A percentile compares a stretch with the other conserved stretches of the same genome.
phyloP scores from a whole-genome alignment of 2,329 filamentous ascomycete genomes.

The Colletotrichum lupini region DNA sequence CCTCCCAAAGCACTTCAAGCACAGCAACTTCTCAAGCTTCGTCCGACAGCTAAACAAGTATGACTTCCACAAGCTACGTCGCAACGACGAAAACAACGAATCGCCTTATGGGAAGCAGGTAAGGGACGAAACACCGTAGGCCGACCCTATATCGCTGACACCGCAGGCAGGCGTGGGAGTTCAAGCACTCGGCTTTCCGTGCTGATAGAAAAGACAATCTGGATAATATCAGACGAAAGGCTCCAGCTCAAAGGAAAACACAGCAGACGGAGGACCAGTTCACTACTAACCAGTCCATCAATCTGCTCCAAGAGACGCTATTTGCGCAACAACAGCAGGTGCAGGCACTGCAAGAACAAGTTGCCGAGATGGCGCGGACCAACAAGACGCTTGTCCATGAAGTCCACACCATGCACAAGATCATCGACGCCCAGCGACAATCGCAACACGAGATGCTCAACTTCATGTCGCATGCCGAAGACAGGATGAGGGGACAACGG shows the following conservation, averaged over 20 bases:
- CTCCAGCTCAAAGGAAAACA: constrained; percentile 86
- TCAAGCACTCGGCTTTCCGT: constrained; percentile 96
- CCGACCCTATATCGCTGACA: constrained; percentile 6
- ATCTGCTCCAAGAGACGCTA: constrained; percentile 87
- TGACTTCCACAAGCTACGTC: constrained; percentile 97
- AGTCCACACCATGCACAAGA: constrained; percentile 69
- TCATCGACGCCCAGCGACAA: constrained; percentile 68
- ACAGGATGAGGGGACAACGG: constrained; percentile 55
- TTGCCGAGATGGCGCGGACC: constrained; percentile 77
- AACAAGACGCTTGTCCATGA: constrained; percentile 73
- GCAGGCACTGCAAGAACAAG: constrained; percentile 86
- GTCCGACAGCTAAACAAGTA: constrained; percentile 97
- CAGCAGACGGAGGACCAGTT: constrained; percentile 76
- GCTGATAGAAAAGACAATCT: constrained; percentile 95
- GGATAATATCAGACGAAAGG: constrained; percentile 96
- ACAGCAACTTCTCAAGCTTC: constrained; percentile 98
- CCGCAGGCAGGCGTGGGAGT: constrained; percentile 81
- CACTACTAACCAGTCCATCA: constrained; percentile 86
- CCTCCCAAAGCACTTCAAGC: constrained; percentile 98
- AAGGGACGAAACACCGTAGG: constrained; percentile 38
- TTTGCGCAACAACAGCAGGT: constrained; percentile 93
- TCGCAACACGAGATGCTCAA: constrained; percentile 68
- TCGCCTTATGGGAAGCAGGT: constrained; percentile 86
- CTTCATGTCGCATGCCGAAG: constrained; percentile 62
- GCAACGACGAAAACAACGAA: constrained; percentile 86